A percentile compares a stretch with the other conserved stretches of the same genome.
Conservation (phyloP, 2,329 filamentous ascomycete genomes). For the Ampelomyces quisqualis region DNA sequence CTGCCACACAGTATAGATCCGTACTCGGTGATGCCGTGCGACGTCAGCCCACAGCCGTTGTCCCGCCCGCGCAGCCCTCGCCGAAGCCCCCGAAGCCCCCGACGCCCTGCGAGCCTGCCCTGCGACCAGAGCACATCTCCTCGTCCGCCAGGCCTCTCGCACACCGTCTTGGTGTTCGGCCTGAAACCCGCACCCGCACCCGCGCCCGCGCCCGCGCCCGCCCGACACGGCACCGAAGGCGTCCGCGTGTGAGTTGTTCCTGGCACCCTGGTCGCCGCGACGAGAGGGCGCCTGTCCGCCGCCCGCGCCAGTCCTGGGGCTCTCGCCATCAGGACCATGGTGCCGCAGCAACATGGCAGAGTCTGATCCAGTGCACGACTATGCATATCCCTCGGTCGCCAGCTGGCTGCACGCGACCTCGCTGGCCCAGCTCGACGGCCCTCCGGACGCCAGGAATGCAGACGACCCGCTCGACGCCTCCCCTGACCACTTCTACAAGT, state of each 20-base stretch:
- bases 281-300: slow-evolving; percentile 25
- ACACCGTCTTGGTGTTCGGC: slow-evolving; percentile 1
- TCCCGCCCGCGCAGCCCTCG: no score
- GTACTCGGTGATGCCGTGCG: slow-evolving; percentile 5
- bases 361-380: slow-evolving; percentile 34
- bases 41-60: slow-evolving; percentile 9
- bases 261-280: slow-evolving; percentile 30
- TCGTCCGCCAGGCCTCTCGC: not conserved
- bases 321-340: slow-evolving; percentile 31
- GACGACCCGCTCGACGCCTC: slow-evolving; percentile 24
- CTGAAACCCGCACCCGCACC: no score
- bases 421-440: slow-evolving; percentile 28
- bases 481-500: slow-evolving; percentile 38
- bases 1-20: slow-evolving; percentile 5
- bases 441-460: slow-evolving; percentile 4
- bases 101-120: no score
- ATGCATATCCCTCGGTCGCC: slow-evolving; percentile 35
- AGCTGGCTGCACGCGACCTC: slow-evolving; percentile 41
- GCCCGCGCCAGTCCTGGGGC: slow-evolving; percentile 22
- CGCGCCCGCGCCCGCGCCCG: no score
- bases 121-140: no score
- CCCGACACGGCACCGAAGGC: slow-evolving; percentile 12
- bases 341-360: slow-evolving; percentile 35
- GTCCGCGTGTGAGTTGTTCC: slow-evolving; percentile 30
- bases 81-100: no score